These are phyloP conservation scores for Smallanthus sonchifolius DNA, from an alignment of 129 eudicot genomes.

Conservation along the genomic window DNA sequence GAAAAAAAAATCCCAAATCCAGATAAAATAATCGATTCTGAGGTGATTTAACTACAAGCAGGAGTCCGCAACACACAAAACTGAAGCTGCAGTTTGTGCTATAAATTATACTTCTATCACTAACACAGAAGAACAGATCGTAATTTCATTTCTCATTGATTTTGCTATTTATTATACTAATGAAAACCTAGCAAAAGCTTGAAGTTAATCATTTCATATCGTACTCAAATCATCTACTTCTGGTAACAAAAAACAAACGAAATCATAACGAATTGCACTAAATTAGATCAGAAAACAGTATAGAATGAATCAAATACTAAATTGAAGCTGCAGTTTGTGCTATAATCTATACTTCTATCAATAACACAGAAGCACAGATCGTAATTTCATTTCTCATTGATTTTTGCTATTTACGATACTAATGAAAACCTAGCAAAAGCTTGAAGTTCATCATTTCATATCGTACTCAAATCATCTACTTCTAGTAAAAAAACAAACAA, in stretches of 20 bases:
- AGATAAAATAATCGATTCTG: not conserved
- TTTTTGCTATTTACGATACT: not conserved
- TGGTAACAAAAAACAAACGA: not conserved
- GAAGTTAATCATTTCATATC: not conserved
- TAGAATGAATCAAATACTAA: not conserved
- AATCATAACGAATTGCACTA: too few species aligned
- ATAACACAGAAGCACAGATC: not conserved
- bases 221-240: too few species aligned
- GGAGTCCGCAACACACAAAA: not conserved
- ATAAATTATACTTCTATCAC: not conserved
- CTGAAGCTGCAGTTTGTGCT: not conserved
- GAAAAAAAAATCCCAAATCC: not conserved
- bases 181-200: not conserved
- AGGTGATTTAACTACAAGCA: not conserved
- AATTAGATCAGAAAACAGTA: too few species aligned
- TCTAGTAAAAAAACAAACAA: slow-evolving; percentile 3
- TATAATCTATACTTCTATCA: not conserved
- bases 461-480: not conserved
- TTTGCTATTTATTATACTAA: not conserved
- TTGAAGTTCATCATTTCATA: not conserved
- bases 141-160: not conserved
- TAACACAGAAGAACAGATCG: not conserved
- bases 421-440: not conserved
- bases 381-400: not conserved
- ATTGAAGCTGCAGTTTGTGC: not conserved